Base-by-base conservation (phyloP, 176 grass and related monocot genomes). In the Elaeis guineensis region DNA sequence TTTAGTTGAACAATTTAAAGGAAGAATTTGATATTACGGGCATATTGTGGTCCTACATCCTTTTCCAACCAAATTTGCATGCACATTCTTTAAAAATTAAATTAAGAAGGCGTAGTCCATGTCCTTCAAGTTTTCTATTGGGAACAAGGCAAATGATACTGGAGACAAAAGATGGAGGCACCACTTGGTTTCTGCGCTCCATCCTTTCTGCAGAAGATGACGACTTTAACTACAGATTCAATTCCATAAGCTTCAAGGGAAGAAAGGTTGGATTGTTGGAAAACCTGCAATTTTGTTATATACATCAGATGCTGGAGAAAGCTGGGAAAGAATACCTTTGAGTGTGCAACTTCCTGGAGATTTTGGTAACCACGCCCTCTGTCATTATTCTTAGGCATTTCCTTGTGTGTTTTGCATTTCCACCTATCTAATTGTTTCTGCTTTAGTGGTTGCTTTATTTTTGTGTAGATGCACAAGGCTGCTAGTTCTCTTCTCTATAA, bases 181-280 rank as follows among this genome's bases (percentile, higher is more conserved):
- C 69, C 49, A 89, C 78, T 23, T 97, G 93, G 93, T 54, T 70
- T 52, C 87, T 81, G 21, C 78, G 87, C 17, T 97, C 87, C 50
- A 97, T 97, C 55, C 78, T 87, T 22, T 97, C 92, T 2, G 87
- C 92, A 0, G 92, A 97, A 66, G 92, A 97, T 51, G 92, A 97
- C 59, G 92, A 97, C 73, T 97, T 97, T 76, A 97, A 97, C 79
- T 97, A 97, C 72, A 66, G 92, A 21, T 91, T 97, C 74, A 97
- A 97, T 62, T 97, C 92, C 0, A 83, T 91, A 44, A 97, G 92
- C 65, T 97, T 97, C 78, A 77, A 77, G 61, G 87, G 4, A 97
- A 89, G 66, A 87, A 97, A 66, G 92, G 92, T 3, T 97, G 92
- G 92, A 91, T 97, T 59, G 79, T 97, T 51, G 92, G 92, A 8